Conservation (phyloP, 2,329 filamentous ascomycete species). For the Penicillium brasilianum region DNA sequence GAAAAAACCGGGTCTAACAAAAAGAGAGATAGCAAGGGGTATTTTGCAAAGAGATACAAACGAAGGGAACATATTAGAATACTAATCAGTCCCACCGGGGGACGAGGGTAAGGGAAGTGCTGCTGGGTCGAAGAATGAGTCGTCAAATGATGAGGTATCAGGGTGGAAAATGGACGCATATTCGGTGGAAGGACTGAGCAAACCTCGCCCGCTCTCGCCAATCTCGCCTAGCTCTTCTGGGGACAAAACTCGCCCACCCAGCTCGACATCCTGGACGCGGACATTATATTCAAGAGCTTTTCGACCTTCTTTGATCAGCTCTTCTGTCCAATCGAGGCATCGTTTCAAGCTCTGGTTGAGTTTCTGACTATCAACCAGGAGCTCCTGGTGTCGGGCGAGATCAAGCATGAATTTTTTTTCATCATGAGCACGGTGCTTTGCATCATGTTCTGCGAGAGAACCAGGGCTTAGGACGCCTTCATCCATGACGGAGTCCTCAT, state of each 20-base stretch:
- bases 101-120: slow-evolving; percentile 27
- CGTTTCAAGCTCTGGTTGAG: slow-evolving; percentile 93
- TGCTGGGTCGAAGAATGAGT: slow-evolving; percentile 17
- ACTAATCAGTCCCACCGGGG: slow-evolving; percentile 29
- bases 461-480: slow-evolving; percentile 45
- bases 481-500: slow-evolving; percentile 45
- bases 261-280: slow-evolving; percentile 74
- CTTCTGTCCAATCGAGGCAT: slow-evolving; percentile 87
- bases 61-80: slow-evolving; percentile 14
- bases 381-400: slow-evolving; percentile 83
- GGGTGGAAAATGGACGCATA: slow-evolving; percentile 16
- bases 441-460: slow-evolving; percentile 45
- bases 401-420: slow-evolving; percentile 85
- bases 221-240: slow-evolving; percentile 64
- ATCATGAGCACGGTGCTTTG: slow-evolving; percentile 69
- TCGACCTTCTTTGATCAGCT: slow-evolving; percentile 84
- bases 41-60: slow-evolving; percentile 25
- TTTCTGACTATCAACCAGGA: slow-evolving; percentile 88
- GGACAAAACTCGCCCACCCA: slow-evolving; percentile 79
- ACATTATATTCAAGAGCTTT: slow-evolving; percentile 86
- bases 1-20: slow-evolving; percentile 11
- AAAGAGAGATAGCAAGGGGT: slow-evolving; percentile 25
- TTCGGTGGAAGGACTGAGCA: slow-evolving; percentile 40
- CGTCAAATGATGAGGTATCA: slow-evolving; percentile 11
- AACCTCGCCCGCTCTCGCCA: slow-evolving; percentile 37